phyloP scores from a whole-genome alignment of 345 rosid genomes.

The Euclidium syriacum region DNA sequence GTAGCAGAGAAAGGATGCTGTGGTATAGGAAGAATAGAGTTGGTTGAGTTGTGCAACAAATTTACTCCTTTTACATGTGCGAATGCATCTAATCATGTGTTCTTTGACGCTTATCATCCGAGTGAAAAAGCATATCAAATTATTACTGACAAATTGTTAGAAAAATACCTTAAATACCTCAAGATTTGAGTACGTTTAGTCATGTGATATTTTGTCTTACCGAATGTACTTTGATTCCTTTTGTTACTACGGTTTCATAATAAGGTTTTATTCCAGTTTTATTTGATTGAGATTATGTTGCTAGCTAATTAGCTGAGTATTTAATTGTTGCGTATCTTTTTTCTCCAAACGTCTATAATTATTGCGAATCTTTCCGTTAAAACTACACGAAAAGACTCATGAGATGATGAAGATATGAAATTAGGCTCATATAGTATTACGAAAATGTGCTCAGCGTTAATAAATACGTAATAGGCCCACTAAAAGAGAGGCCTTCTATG shows the following conservation, averaged over 20 bases:
- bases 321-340: background rate
- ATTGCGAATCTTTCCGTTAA: too few species aligned
- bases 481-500: background rate
- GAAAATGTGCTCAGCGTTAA: too few species aligned
- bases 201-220: background rate
- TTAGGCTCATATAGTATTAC: too few species aligned
- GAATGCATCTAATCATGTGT: conserved; percentile 27
- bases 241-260: background rate
- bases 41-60: conserved; percentile 14
- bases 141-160: conserved; percentile 4
- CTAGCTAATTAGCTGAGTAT: background rate
- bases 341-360: too few species aligned
- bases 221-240: background rate
- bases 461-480: too few species aligned
- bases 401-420: too few species aligned
- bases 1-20: conserved; percentile 33
- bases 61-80: conserved; percentile 23
- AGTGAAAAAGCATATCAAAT: conserved; percentile 19
- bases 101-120: conserved; percentile 26
- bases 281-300: background rate
- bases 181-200: background rate
- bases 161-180: conserved; percentile 14
- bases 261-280: background rate
- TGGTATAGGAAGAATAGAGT: conserved; percentile 6
- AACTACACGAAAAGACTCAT: too few species aligned